Evolutionary conservation across 306 rosid species (phyloP), one percentile per base, ranked within the genome.

Genomic region (Cicer judaicum): DNA sequence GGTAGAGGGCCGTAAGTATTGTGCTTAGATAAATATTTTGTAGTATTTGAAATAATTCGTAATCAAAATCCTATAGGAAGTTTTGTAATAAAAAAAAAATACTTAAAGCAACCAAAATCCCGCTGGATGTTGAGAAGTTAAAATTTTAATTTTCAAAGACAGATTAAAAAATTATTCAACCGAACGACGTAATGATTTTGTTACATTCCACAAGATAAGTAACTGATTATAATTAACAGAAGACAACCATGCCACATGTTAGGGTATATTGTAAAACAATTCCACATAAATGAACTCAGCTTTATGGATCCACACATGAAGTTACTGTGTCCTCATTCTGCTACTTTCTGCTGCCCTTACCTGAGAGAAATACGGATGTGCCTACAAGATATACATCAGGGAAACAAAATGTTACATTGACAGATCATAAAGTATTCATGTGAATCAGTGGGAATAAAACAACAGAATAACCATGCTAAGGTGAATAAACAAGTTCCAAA

Each of bases 271-370:
- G 82, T 69, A 83, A 56, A 72, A 86, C 89, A 83, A 64, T 75
- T 85, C 84, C 85, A 76, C 21, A 85, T 69, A 49, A 64, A 78
- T 15, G 48, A 61, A 74, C 78, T 82, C 76, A 21, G 70, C 85
- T 59, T 82, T 66, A 74, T 39, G 67, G 78, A 68, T 78, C 76
- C 52, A 78, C 34, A 42, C 38, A 52, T 61, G 75, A 62, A 59
- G 70, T 67, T 80, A 87, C 75, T 90, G 83, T 9, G 92, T 86
- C 76, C 98, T 86, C 92, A 89, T 89, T 88, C 95, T 85, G 88
- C 95, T 90, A 70, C 89, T 90, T 89, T 93, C 98, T 53, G 96
- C 98, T 67, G 96, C 98, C 86, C 95, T 90, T 80, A 89, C 98
- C 83, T 89, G 95, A 40, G 98, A 87, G 79, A 93, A 93, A 79